Evolutionary conservation across 495 filamentous ascomycete species (phyloP).

Genomic region (Penicillium malachiteum): DNA sequence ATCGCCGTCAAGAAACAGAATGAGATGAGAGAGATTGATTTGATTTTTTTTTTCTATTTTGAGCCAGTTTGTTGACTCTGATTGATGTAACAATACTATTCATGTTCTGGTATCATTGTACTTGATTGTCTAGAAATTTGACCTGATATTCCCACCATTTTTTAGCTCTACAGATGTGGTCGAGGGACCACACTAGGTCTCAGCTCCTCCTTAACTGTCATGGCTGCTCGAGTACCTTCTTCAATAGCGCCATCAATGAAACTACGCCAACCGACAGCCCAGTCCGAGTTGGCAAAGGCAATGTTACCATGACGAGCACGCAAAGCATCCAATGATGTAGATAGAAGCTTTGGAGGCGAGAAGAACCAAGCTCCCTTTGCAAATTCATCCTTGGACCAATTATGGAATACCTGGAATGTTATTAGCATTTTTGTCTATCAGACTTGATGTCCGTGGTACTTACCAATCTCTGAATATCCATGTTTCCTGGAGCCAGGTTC

Average conservation of each 20-base stretch:
- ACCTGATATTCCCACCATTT: no score
- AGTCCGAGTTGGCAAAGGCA: conserved; percentile 31
- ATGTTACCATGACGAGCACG: conserved; percentile 25
- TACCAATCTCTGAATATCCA: conserved; percentile 22
- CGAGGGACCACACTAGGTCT: conserved; percentile 1
- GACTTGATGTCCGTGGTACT: neutral
- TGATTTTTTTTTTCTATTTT: no score
- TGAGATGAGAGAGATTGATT: no score
- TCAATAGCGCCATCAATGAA: conserved; percentile 39
- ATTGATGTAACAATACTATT: no score
- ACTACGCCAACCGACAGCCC: conserved; percentile 32
- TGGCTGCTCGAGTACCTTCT: conserved; percentile 24
- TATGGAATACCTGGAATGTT: conserved; percentile 22
- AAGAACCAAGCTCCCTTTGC: conserved; percentile 33
- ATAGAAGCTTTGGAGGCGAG: conserved; percentile 13
- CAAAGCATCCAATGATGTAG: conserved; percentile 21
- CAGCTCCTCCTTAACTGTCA: conserved; percentile 18
- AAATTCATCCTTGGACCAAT: conserved; percentile 32
- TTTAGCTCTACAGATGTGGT: neutral
- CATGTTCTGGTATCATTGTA: no score
- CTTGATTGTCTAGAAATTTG: no score
- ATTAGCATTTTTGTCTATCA: neutral
- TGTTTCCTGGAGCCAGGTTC: conserved; percentile 20
- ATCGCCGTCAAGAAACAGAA: no score
- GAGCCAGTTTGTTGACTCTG: no score